These are phyloP conservation scores for Termitomyces sp. DNA, from an alignment of 768 basidiomycete genomes.

Conservation along the genomic window DNA sequence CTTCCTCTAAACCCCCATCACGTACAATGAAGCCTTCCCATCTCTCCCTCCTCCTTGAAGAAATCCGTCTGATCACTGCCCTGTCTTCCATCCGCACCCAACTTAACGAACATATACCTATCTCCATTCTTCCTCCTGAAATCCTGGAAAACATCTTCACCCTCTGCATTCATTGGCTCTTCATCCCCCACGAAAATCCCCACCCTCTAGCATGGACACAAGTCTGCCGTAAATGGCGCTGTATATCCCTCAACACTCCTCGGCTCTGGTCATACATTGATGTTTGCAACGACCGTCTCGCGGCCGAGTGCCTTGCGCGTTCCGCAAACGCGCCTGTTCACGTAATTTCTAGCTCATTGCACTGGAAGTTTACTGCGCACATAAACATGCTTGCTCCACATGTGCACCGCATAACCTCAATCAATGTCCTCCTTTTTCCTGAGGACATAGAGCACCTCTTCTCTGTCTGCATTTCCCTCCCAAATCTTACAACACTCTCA, in stretches of 20 bases:
- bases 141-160: conserved; percentile 34
- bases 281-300: conserved; percentile 25
- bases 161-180: conserved; percentile 31
- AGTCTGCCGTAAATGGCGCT: conserved; percentile 33
- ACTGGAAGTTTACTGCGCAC: neutral
- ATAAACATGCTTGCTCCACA: conserved; percentile 15
- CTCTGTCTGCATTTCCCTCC: conserved; percentile 15
- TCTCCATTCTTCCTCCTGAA: conserved; percentile 31
- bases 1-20: neutral
- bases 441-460: conserved; percentile 28
- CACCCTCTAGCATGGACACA: conserved; percentile 34
- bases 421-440: conserved; percentile 31
- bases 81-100: conserved; percentile 20
- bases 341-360: conserved; percentile 21
- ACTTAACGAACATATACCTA: conserved; percentile 22
- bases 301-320: conserved; percentile 28
- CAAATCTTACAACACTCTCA: conserved; percentile 25
- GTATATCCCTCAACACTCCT: conserved; percentile 25
- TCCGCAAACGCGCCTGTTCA: conserved; percentile 29
- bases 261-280: conserved; percentile 36
- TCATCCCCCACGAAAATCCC: conserved; percentile 19
- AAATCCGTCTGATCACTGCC: conserved; percentile 20
- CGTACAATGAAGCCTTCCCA: neutral
- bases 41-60: conserved; percentile 18
- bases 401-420: conserved; percentile 23